Conservation (phyloP, 331 rosid genomes). For the Malus hybrid region DNA sequence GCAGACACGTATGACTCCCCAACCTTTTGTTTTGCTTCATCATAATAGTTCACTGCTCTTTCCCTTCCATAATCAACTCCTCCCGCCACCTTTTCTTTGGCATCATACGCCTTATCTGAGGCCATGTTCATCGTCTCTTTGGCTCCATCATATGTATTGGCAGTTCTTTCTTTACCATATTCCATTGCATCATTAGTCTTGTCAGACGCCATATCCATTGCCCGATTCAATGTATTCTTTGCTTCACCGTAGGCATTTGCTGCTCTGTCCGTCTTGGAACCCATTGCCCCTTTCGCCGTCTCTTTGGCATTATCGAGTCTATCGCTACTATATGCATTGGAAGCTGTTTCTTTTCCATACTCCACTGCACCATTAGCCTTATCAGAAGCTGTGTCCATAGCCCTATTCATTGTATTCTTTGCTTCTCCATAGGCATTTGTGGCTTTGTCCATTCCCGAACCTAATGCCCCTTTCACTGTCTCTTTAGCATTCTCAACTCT, state of each 20-base stretch:
- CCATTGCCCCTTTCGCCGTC: slow-evolving; percentile 8
- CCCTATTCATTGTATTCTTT: background rate
- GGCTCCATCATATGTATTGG: background rate
- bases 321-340: background rate
- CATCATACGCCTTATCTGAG: background rate
- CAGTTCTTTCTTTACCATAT: background rate
- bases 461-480: background rate
- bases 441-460: background rate
- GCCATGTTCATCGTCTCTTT: background rate
- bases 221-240: background rate
- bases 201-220: background rate
- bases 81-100: slow-evolving; percentile 11
- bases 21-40: background rate
- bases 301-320: slow-evolving; percentile 7
- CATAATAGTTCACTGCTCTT: background rate
- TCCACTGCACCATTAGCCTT: background rate
- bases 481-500: background rate
- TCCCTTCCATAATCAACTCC: background rate
- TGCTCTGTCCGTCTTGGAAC: background rate
- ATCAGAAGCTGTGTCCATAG: background rate
- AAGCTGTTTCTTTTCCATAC: background rate
- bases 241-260: background rate
- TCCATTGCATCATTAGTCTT: background rate
- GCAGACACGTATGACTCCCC: background rate
- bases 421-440: background rate